phyloP scores from a whole-genome alignment of 2,329 filamentous ascomycete genomes.

The Fonsecaea nubica region DNA sequence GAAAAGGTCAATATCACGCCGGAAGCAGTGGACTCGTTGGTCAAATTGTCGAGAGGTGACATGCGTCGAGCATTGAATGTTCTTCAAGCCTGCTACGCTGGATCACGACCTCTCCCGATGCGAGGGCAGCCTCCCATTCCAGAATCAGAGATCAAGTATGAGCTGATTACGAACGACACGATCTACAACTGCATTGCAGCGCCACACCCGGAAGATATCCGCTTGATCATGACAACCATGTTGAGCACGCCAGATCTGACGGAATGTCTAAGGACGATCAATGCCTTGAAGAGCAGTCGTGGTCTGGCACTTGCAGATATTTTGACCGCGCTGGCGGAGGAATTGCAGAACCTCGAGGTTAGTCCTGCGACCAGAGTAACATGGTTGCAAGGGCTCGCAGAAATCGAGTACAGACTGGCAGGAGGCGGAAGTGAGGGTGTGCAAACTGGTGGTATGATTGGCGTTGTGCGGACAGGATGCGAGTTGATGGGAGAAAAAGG shows the following conservation, averaged over 20 bases:
- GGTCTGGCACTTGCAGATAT: conserved; percentile 94
- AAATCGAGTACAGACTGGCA: conserved; percentile 89
- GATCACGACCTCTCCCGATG: conserved; percentile 68
- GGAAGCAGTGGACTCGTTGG: conserved; percentile 81
- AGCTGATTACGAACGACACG: conserved; percentile 85
- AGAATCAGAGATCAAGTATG: conserved; percentile 72
- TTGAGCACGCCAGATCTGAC: conserved; percentile 86
- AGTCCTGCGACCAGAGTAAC: conserved; percentile 84
- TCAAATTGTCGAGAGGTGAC: conserved; percentile 88
- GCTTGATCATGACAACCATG: conserved; percentile 81
- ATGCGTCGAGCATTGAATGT: conserved; percentile 96
- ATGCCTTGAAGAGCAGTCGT: conserved; percentile 81
- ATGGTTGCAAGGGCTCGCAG: conserved; percentile 89
- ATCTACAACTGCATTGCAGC: conserved; percentile 98
- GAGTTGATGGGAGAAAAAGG: conserved; percentile 68
- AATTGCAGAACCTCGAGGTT: conserved; percentile 82
- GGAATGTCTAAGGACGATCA: conserved; percentile 85
- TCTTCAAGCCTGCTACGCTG: conserved; percentile 93
- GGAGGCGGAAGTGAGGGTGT: conserved; percentile 85
- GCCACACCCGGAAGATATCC: conserved; percentile 86
- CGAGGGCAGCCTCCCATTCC: conserved; percentile 50
- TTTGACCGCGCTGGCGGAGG: conserved; percentile 81
- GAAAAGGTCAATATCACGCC: conserved; percentile 83
- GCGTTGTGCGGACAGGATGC: conserved; percentile 83
- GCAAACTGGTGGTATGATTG: conserved; percentile 91